Percentiles rank a stretch among this genome's conserved stretches.
These are phyloP conservation scores for Metschnikowia aberdeeniae DNA, from an alignment of 805 yeast species.

Conservation along the genomic window DNA sequence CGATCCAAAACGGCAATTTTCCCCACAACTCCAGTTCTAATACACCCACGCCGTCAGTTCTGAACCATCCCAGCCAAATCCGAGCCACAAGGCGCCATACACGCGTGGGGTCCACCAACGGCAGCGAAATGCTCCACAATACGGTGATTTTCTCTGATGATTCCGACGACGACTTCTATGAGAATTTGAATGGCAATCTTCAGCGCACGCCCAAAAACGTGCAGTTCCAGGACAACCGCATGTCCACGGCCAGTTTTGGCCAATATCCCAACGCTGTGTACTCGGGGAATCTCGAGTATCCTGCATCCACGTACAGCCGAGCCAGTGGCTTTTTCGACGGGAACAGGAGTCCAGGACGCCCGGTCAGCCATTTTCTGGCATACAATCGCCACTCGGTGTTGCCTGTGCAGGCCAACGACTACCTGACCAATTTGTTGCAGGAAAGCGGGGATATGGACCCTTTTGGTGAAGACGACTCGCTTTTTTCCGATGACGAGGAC, in stretches of 20 bases:
- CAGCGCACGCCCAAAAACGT: slow-evolving; percentile 10
- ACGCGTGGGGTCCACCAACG: slow-evolving; percentile 8
- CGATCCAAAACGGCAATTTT: not conserved
- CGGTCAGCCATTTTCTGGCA: not conserved
- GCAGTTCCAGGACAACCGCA: slow-evolving; percentile 7
- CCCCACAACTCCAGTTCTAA: not conserved
- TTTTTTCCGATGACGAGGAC: slow-evolving; percentile 36
- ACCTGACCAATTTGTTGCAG: slow-evolving; percentile 36
- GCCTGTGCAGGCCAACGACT: slow-evolving; percentile 24
- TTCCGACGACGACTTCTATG: slow-evolving; percentile 17
- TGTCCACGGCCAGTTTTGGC: slow-evolving; percentile 6
- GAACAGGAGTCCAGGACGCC: not conserved
- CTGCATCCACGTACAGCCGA: slow-evolving; percentile 14
- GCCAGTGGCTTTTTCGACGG: slow-evolving; percentile 5
- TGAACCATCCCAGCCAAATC: not conserved
- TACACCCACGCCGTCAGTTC: not conserved
- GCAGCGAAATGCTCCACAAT: slow-evolving; percentile 9
- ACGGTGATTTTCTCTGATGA: slow-evolving; percentile 10
- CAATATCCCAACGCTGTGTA: slow-evolving; percentile 5
- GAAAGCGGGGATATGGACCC: slow-evolving; percentile 40
- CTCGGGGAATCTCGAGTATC: slow-evolving; percentile 13
- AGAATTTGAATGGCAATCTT: slow-evolving; percentile 17
- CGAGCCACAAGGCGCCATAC: slow-evolving; percentile 6
- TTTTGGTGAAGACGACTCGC: slow-evolving; percentile 42
- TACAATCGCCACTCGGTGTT: slow-evolving; percentile 7